Evolutionary conservation across 352 stramenopile genomes (phyloP), one percentile per base, ranked within the genome.

Genomic region (Thraustotheca clavata): DNA sequence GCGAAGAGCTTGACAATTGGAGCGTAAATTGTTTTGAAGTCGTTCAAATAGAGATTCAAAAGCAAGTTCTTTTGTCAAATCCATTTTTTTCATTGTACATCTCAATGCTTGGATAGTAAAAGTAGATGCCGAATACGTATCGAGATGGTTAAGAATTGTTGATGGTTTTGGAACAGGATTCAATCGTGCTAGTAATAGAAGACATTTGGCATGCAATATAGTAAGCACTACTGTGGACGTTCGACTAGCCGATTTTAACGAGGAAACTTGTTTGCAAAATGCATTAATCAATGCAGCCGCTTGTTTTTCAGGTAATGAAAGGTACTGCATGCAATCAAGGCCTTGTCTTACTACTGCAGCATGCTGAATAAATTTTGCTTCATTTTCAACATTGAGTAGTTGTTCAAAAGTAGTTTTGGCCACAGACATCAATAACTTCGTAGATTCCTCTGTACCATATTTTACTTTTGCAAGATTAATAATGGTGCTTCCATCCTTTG

Each of bases 21-120:
- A 92, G 14, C 84, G 83, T 38, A 95, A 62, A 36, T 87, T 88
- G 46, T 49, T 26, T 24, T 81, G 60, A 0, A 94, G 61, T n/a
- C 78, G 54, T 4, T 63, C 52, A 24, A 79, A 71, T 16, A 80
- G 67, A 3, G 57, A n/a, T 1, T 68, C 49, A 0, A 94, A 55
- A 0, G 59, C 68, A 2, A 76, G 55, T 35, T 4, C 6, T 11
- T 2, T 1, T 2, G 43, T 20, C 43, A 52, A 24, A 52, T 52
- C 43, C 43, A 52, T 52, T 11, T 1, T 14, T 7, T 52, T 52
- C 9, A 52, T 24, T 11, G n/a, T 14, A 9, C 9, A 9, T 2
- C 43, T 24, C 43, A 52, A 31, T 31, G 43, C 43, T 31, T 52
- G 43, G 11, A 52, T 24, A 9, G 7, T 32, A 16, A 50, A 49